These are phyloP conservation scores for Arachnopeziza araneosa DNA, from an alignment of 2,329 filamentous ascomycete genomes.

Conservation along the genomic window DNA sequence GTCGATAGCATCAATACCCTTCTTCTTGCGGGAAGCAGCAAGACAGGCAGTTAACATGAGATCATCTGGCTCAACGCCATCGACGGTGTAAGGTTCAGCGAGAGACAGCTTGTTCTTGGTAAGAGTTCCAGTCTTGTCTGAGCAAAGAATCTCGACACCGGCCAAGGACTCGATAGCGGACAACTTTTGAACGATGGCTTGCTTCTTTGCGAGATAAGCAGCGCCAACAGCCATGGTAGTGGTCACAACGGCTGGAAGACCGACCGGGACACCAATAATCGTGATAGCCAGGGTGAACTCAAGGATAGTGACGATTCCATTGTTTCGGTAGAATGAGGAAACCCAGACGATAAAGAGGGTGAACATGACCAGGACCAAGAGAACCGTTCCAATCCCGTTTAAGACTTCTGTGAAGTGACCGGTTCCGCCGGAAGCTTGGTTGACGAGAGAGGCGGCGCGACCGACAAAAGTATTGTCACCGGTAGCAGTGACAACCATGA, in stretches of 20 bases:
- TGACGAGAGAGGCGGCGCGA: constrained; percentile 80
- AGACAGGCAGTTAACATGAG: constrained; percentile 90
- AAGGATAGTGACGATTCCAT: constrained; percentile 71
- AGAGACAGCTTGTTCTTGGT: constrained; percentile 93
- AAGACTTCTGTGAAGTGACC: constrained; percentile 91
- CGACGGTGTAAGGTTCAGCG: constrained; percentile 76
- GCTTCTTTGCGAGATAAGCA: constrained; percentile 85
- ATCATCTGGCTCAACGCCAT: constrained; percentile 77
- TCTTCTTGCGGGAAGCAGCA: constrained; percentile 88
- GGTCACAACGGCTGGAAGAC: constrained; percentile 87
- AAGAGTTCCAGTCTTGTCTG: constrained; percentile 88
- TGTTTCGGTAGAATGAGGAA: constrained; percentile 81
- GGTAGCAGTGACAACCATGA: constrained; percentile 75
- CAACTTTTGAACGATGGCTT: constrained; percentile 90
- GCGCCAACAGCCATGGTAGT: constrained; percentile 94
- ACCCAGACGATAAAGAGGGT: constrained; percentile 82
- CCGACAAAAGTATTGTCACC: constrained; percentile 90
- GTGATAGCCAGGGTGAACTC: constrained; percentile 84
- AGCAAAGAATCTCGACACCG: constrained; percentile 90
- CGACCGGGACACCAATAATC: constrained; percentile 87
- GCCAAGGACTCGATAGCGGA: constrained; percentile 88
- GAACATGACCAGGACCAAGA: constrained; percentile 74
- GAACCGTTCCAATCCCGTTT: constrained; percentile 76
- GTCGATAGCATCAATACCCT: constrained; percentile 92
- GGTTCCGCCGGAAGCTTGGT: constrained; percentile 63